Base-by-base conservation (phyloP, 2,329 filamentous ascomycete species). In the Phoma sp. region DNA sequence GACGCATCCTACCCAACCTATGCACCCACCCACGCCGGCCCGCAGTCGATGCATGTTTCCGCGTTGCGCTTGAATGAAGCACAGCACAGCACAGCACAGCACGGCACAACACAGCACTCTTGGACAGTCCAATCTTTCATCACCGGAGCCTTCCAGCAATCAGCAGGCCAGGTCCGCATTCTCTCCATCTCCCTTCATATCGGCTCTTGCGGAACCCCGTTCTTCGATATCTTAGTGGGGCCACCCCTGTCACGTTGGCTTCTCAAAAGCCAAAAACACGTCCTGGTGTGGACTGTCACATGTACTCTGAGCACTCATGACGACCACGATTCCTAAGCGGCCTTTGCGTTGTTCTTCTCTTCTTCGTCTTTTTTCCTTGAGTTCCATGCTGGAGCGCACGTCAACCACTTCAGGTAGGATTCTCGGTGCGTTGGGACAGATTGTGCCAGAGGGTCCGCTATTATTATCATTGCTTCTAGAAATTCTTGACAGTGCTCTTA, bases 381-480 rank as follows among this genome's bases (percentile, higher is more conserved):
- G 46, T 41, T 41, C 37, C 37, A 45, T 22, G 36, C 25, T 47
- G 33, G 24, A 41, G 32, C 32, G 46, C 43, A 51, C 43, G 38
- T 45, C 58, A 45, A 49, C 51, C 51, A 24, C 49, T 36, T 12
- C 38, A 46, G 43, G 51, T 27, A 57, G 53, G 43, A 51, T 51
- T 57, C 54, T 57, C 54, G 54, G 54, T 31, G 47, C 40, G 38
- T 47, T 56, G 37, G 17, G 36, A 29, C 32, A 33, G 29, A 27
- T 33, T 24, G 48, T 13, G 47, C 17, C 45, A 32, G 55, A 45
- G 62, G 56, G 43, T 60, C 65, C 63, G 64, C 65, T 68, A 67
- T 65, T 67, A 58, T 68, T 65, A 67, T 67, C 58, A 60, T 47
- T 58, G 58, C 57, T 63, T 61, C 60, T 58, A 52, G 54, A 63